phyloP scores from a whole-genome alignment of 2,329 filamentous ascomycete genomes.

The Tolypocladium nubicola region DNA sequence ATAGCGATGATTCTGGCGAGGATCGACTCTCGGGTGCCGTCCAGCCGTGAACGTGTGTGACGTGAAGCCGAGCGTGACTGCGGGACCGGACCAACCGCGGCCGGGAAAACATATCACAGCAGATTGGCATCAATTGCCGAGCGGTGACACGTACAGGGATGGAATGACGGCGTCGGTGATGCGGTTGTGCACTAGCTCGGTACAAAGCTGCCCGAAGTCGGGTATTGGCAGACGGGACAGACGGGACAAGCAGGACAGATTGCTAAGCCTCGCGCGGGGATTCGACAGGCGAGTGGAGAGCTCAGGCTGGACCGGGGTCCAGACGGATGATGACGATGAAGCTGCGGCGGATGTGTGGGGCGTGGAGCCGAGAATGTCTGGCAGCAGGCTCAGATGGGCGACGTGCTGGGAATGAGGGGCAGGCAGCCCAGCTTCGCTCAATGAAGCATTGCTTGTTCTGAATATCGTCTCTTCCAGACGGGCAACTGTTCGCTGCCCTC shows the following conservation, averaged over 20 bases:
- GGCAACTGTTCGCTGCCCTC: background rate
- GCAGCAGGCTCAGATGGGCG: background rate
- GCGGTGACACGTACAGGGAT: too few species aligned
- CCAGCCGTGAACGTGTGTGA: background rate
- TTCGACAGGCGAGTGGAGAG: background rate
- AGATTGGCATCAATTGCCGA: background rate
- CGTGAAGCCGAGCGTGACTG: background rate
- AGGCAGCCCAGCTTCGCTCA: background rate
- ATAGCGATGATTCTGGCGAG: background rate
- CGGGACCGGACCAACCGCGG: background rate
- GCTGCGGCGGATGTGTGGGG: background rate
- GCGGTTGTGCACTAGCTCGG: background rate
- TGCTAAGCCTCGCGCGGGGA: background rate
- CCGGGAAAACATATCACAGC: background rate
- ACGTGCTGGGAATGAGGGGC: background rate
- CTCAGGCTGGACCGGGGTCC: background rate
- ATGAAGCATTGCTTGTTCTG: background rate
- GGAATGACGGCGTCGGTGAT: background rate
- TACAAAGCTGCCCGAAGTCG: background rate
- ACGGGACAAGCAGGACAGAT: background rate
- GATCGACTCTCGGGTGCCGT: background rate
- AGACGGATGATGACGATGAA: background rate
- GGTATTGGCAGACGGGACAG: background rate
- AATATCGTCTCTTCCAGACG: background rate
- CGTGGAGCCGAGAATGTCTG: background rate